phyloP scores from a whole-genome alignment of 139 green algal genomes.

The Closterium sp. region DNA sequence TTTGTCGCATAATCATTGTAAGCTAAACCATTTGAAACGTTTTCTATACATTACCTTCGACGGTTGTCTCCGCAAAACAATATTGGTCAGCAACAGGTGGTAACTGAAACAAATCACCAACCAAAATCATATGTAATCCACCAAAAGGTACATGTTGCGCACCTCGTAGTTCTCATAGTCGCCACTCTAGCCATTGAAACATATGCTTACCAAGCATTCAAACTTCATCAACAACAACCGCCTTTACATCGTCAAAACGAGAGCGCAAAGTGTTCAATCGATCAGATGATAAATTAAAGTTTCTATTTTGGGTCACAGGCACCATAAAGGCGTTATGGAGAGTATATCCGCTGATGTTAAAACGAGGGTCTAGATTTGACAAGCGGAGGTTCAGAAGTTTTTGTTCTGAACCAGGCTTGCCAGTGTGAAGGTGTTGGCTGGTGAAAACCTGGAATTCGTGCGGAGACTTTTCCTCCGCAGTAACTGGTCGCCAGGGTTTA shows the following conservation, averaged over 20 bases:
- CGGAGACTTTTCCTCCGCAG: too few species aligned
- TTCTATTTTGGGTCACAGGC: neutral
- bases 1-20: neutral
- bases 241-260: neutral
- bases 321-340: neutral
- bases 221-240: neutral
- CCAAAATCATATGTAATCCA: neutral
- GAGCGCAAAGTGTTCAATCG: neutral
- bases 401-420: too few species aligned
- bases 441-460: too few species aligned
- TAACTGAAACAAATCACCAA: neutral
- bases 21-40: neutral
- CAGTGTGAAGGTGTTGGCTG: too few species aligned
- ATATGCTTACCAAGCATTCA: neutral
- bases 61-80: neutral
- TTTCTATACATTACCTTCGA: neutral
- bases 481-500: too few species aligned
- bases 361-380: too few species aligned
- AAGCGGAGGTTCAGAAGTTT: too few species aligned
- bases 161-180: neutral
- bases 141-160: neutral
- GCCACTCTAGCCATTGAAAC: neutral
- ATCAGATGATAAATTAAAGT: neutral
- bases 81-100: neutral
- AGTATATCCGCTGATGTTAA: neutral